These are phyloP conservation scores for Penicillium sp. DNA, from an alignment of 2,329 filamentous ascomycete genomes.

Conservation along the genomic window DNA sequence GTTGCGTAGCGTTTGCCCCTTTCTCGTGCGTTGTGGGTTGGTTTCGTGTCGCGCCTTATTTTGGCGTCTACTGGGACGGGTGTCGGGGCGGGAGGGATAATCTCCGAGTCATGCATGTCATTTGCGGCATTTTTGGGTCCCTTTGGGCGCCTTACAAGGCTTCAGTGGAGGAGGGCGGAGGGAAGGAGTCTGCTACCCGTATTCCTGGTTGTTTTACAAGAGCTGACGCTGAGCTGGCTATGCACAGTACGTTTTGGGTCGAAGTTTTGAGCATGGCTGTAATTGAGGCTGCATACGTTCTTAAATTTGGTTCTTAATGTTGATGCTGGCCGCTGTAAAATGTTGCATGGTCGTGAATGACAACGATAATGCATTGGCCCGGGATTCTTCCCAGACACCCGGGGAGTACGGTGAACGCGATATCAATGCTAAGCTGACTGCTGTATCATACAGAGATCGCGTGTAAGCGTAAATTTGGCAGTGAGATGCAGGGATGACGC, in stretches of 20 bases:
- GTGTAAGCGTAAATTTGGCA: not conserved
- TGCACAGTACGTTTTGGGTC: too few species aligned
- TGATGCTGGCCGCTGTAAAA: too few species aligned
- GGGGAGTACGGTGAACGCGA: not conserved
- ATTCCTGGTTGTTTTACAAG: conserved; percentile 11
- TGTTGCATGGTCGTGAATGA: not conserved
- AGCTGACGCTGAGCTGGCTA: conserved; percentile 8
- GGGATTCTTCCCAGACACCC: not conserved
- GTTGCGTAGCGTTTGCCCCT: not conserved
- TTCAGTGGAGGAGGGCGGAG: too few species aligned
- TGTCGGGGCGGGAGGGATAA: too few species aligned
- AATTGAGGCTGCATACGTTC: not conserved
- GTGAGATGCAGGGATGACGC: not conserved
- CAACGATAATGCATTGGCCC: not conserved
- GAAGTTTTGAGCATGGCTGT: too few species aligned
- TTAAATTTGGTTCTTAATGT: not conserved
- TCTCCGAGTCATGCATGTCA: not conserved
- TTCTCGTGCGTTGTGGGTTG: not conserved
- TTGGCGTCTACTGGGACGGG: too few species aligned
- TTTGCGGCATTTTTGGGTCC: not conserved
- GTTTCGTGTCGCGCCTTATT: too few species aligned
- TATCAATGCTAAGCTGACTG: conserved; percentile 1
- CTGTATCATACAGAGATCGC: not conserved
- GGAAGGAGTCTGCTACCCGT: not conserved
- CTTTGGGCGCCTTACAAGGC: too few species aligned